Evolutionary conservation across 2,329 filamentous ascomycete species (phyloP), one percentile per base, ranked within the genome.

Genomic region (Hirsutella thompsonii): DNA sequence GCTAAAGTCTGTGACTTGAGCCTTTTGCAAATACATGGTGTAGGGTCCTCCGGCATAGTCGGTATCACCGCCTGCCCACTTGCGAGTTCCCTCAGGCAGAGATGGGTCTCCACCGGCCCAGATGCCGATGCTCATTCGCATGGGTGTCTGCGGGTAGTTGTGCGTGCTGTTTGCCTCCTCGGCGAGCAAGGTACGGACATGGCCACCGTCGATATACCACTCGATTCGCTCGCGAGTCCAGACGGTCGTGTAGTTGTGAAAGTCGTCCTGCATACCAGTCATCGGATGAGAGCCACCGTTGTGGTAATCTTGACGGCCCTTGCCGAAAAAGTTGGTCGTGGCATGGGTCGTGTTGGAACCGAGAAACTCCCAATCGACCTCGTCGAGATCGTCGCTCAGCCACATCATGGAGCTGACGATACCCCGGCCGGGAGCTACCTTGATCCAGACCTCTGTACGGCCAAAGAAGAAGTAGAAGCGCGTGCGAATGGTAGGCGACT

Each of bases 401-500:
- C 90, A 72, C 56, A 94, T 89, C 54, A 93, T 80, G 46, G 83
- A 79, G 53, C 80, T 87, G 51, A 94, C 76, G 47, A 94, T 80
- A 39, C 88, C 88, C 8, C 64, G 66, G 16, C 88, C 88, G 1
- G 68, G 64, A 1, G 88, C 79, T 4, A 83, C 83, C 64, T 86
- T 85, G 67, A 93, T 74, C 49, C 76, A 70, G 43, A 90, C 72
- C 60, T 92, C 85, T 42, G 86, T 79, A 45, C 79, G 76, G 41
- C 87, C 87, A 49, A 83, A 90, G 68, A 93, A 88, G 61, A 94
- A 83, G 65, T 87, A 92, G 58, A 88, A 90, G 51, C 79, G 77
- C 37, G 83, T 79, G 48, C 79, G 74, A 46, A 94, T 74, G 1
- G 86, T 93, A 1, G 87, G 84, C 0, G 86, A 83, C 52, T 93